A percentile compares a stretch with the other conserved stretches of the same genome.
Evolutionary conservation across 495 filamentous ascomycete species (phyloP).

Genomic region (Pyronema omphalodes): DNA sequence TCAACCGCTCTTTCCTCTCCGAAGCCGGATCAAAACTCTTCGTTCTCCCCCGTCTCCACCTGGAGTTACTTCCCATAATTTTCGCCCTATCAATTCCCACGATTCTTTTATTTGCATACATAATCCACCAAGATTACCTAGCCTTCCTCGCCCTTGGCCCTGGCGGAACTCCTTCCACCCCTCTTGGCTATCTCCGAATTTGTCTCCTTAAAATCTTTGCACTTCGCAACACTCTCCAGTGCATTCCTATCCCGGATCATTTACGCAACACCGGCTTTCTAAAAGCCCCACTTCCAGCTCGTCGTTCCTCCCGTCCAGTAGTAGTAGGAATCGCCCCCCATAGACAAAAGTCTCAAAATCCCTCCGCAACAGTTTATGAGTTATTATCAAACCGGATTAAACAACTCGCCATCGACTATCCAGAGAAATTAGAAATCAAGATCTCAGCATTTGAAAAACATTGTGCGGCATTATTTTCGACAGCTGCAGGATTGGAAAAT

Average conservation of each 20-base stretch:
- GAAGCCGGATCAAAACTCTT: too few relatives aligned
- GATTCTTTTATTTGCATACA: constrained; percentile 23
- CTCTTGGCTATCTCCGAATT: constrained; percentile 52
- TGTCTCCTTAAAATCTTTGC: constrained; percentile 38
- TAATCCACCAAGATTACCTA: constrained; percentile 54
- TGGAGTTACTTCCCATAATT: too few relatives aligned
- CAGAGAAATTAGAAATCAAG: constrained; percentile 37
- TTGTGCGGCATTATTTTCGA: constrained; percentile 51
- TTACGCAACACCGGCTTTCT: constrained; percentile 30
- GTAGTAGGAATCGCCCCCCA: constrained; percentile 65
- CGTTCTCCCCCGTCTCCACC: too few relatives aligned
- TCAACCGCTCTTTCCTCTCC: too few relatives aligned
- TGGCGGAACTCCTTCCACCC: constrained; percentile 59
- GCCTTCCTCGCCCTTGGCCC: constrained; percentile 62
- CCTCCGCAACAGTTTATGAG: constrained; percentile 33
- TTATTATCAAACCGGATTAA: constrained; percentile 33
- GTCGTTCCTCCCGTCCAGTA: constrained; percentile 41
- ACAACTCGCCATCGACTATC: constrained; percentile 30
- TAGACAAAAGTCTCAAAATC: constrained; percentile 50
- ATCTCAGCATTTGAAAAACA: constrained; percentile 68
- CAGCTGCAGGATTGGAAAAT: constrained; percentile 31
- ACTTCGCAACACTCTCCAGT: constrained; percentile 37
- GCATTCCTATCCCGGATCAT: constrained; percentile 21
- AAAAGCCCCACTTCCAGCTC: constrained; percentile 33
- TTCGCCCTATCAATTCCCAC: too few relatives aligned